A percentile compares a stretch with the other conserved stretches of the same genome.
phyloP scores from a whole-genome alignment of 495 filamentous ascomycete species.

The Penicillium lividum region DNA sequence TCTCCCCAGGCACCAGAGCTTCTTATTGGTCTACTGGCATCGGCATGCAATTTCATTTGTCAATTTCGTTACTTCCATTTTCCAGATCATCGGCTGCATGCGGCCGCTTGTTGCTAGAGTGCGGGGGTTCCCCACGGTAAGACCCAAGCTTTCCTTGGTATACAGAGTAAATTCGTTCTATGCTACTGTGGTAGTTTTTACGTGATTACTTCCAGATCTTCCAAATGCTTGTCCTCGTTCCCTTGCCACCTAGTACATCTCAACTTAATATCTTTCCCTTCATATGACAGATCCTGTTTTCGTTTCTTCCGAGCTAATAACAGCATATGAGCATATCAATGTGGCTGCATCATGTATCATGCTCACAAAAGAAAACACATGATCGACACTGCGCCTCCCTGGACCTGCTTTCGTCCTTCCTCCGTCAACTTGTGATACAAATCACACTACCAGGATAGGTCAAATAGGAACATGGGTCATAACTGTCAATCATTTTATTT shows the following conservation, averaged over 20 bases:
- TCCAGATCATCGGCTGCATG: conserved; percentile 1
- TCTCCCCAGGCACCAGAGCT: conserved; percentile 3
- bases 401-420: neutral
- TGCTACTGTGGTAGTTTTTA: neutral
- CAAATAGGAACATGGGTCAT: too few relatives aligned
- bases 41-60: conserved; percentile 9
- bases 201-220: neutral
- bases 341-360: neutral
- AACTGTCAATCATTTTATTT: too few relatives aligned
- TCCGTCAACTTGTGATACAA: neutral
- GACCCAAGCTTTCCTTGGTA: neutral
- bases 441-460: too few relatives aligned
- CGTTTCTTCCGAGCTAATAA: neutral
- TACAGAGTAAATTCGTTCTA: neutral
- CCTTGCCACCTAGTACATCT: neutral
- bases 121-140: neutral
- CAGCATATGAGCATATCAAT: neutral
- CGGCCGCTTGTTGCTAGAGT: neutral
- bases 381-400: neutral
- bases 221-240: neutral
- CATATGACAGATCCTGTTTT: neutral
- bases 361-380: neutral
- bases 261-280: neutral
- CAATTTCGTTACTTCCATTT: neutral
- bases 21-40: conserved; percentile 13